These are phyloP conservation scores for Acacia acuminata DNA, from an alignment of 306 rosid species.

Conservation along the genomic window DNA sequence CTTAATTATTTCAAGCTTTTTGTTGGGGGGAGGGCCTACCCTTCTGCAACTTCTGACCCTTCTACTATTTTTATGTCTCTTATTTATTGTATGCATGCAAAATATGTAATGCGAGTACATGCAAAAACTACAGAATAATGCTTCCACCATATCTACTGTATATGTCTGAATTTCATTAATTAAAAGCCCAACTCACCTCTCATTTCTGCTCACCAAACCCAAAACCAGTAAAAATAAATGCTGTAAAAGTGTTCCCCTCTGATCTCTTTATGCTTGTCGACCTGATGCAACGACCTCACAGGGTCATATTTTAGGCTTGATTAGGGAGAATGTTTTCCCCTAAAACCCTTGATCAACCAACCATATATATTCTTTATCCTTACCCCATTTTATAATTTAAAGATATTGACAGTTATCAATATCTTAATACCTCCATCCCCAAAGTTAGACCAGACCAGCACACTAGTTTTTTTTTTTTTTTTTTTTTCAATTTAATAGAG, in stretches of 20 bases:
- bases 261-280: conserved; percentile 9
- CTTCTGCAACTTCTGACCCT: conserved; percentile 46
- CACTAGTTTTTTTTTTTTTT: background rate
- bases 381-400: background rate
- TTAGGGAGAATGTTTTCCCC: conserved; percentile 43
- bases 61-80: conserved; percentile 51
- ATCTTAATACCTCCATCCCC: background rate
- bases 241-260: background rate
- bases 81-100: conserved; percentile 53
- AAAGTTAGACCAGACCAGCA: background rate
- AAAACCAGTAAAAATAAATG: background rate
- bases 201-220: conserved; percentile 26
- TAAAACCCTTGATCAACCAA: background rate
- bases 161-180: conserved; percentile 17
- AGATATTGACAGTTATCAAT: background rate
- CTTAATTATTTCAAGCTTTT: conserved; percentile 62
- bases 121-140: conserved; percentile 37
- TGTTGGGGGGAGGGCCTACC: conserved; percentile 53
- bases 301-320: background rate
- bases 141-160: conserved; percentile 29
- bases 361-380: background rate
- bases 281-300: conserved; percentile 30
- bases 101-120: conserved; percentile 35
- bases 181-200: conserved; percentile 38
- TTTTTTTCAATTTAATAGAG: background rate